phyloP scores from a whole-genome alignment of 2,329 filamentous ascomycete genomes.

The Setomelanomma holmii region DNA sequence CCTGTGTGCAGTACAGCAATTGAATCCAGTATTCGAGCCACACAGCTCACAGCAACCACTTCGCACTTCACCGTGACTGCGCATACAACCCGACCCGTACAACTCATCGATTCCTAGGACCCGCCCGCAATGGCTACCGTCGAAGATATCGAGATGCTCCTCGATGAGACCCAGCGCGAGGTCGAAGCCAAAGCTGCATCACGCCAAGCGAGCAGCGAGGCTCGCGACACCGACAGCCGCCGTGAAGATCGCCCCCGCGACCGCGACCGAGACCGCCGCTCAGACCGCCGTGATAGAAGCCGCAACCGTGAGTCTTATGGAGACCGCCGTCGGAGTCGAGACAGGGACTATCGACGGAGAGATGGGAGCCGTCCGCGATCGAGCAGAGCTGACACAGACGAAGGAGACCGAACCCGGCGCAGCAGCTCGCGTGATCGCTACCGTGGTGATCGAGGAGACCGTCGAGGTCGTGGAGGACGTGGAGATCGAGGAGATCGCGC shows the following conservation, averaged over 20 bases:
- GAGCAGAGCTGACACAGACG: constrained; percentile 45
- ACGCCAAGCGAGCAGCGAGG: constrained; percentile 24
- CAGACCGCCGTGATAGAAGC: constrained; percentile 39
- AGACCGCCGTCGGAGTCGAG: constrained; percentile 41
- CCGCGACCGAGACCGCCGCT: constrained; percentile 33
- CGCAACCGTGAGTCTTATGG: constrained; percentile 42
- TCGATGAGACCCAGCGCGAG: constrained; percentile 65
- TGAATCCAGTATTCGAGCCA: constrained; percentile 27
- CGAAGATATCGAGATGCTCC: constrained; percentile 86
- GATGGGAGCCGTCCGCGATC: constrained; percentile 42
- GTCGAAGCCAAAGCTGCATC: constrained; percentile 18
- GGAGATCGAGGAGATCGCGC: constrained; percentile 12
- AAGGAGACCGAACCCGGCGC: constrained; percentile 43
- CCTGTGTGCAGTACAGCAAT: constrained; percentile 26
- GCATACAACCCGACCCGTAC: constrained; percentile 21
- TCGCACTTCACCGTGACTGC: constrained; percentile 32
- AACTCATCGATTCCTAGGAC: constrained; percentile 37
- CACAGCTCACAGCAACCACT: constrained; percentile 25
- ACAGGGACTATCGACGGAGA: constrained; percentile 37
- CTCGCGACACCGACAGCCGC: constrained; percentile 39
- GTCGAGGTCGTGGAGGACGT: constrained; percentile 27
- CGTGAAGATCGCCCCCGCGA: constrained; percentile 42
- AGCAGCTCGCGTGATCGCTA: constrained; percentile 38
- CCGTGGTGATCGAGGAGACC: constrained; percentile 23
- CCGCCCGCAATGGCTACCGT: constrained; percentile 43